Evolutionary conservation across 1,139 yeast genomes (phyloP).

Genomic region (Arxiozyma bovina): DNA sequence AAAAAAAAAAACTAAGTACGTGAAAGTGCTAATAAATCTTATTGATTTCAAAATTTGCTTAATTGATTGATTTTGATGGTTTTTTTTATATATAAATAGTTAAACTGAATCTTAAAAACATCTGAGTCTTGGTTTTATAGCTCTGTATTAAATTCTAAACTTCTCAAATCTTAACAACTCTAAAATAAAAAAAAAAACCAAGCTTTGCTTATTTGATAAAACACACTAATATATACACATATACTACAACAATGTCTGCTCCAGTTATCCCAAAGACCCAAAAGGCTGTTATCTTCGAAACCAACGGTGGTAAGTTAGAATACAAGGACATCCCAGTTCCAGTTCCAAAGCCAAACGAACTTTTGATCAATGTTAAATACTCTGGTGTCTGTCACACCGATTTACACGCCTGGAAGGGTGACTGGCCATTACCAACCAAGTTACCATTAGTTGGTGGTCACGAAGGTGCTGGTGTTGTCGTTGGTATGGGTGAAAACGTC

Average conservation of each 20-base stretch:
- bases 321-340: constrained; percentile 64
- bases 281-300: constrained; percentile 65
- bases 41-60: neutral
- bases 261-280: constrained; percentile 46
- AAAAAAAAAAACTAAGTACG: neutral
- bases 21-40: neutral
- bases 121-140: too few species aligned
- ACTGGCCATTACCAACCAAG: constrained; percentile 51
- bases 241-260: constrained; percentile 16
- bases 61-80: too few species aligned
- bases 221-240: neutral
- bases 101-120: neutral
- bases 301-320: constrained; percentile 53
- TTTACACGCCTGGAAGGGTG: constrained; percentile 75
- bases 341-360: constrained; percentile 56
- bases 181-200: neutral
- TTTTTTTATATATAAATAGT: neutral
- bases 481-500: constrained; percentile 60
- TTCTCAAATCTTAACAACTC: too few species aligned
- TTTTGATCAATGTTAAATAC: constrained; percentile 58
- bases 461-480: constrained; percentile 83
- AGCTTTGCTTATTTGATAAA: neutral
- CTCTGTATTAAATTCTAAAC: neutral
- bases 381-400: constrained; percentile 79
- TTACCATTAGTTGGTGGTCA: constrained; percentile 76